Evolutionary conservation across 2,329 filamentous ascomycete species (phyloP), one percentile per base, ranked within the genome.

Genomic region (Trichophyton verrucosum): DNA sequence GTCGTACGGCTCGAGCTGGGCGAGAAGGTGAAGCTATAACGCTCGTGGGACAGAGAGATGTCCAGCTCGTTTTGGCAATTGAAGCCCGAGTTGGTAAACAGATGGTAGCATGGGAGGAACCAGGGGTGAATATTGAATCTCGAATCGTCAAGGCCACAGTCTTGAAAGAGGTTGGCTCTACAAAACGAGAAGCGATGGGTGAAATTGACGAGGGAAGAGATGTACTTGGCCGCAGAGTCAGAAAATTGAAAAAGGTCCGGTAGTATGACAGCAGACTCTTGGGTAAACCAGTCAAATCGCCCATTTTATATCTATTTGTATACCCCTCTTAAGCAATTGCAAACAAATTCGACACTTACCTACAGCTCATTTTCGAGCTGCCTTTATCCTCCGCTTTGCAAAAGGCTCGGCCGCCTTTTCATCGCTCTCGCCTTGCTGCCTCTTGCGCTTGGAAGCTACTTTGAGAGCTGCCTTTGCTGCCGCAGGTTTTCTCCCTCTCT

Each of bases 201-300:
- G 89, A 95, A 74, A 89, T 97, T 65, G 94, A 96, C 72, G 90
- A 97, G 75, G 87, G 89, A 9, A 86, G 87, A 68, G 91, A 97
- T 75, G 90, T 96, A 3, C 84, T 88, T 61, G 94, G 94, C n/a
- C 94, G 95, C 78, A 78, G 83, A 66, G 78, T 77, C 67, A 79
- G 74, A 63, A 77, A 74, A 68, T 62, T 78, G 65, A 76, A 76
- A 67, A 76, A 76, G 66, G 69, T 73, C 36, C 69, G 72, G 60
- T 74, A 64, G 65, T 57, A 17, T 42, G 53, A 56, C 17, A 17
- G 6, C n/a, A 15, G 36, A 40, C 17, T 27, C 8, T 36, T 40
- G 53, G 36, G 36, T 38, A 36, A 40, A 38, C 17, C 53, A n/a
- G 51, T 24, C 11, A 56, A 24, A 3, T 15, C n/a, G 3, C 27